A percentile compares a stretch with the other conserved stretches of the same genome.
These are phyloP conservation scores for Cryptosporidium xiaoi DNA, from an alignment of 169 alveolate species.

Conservation along the genomic window DNA sequence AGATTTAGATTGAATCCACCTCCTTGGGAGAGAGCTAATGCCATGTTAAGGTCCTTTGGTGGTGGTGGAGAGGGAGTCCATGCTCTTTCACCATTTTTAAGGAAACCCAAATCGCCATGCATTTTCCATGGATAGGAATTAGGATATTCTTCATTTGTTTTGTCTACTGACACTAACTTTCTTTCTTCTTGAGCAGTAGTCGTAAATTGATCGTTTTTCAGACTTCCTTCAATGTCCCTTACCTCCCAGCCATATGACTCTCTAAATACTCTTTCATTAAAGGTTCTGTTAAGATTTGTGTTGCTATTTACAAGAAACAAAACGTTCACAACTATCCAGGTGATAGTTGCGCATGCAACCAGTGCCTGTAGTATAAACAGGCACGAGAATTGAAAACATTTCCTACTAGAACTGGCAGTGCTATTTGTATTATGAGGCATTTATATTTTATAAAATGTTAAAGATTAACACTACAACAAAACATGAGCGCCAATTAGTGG, in stretches of 20 bases:
- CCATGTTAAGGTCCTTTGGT: conserved; percentile 71
- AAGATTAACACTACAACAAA: not conserved
- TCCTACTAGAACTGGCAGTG: conserved; percentile 10
- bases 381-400: conserved; percentile 32
- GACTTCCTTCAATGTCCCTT: not conserved
- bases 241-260: conserved; percentile 67
- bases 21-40: conserved; percentile 76
- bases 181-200: conserved; percentile 3
- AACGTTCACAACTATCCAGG: conserved; percentile 54
- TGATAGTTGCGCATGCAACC: conserved; percentile 54
- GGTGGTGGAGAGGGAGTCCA: conserved; percentile 69
- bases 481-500: conserved; percentile 22
- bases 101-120: conserved; percentile 67
- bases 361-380: conserved; percentile 22
- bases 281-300: conserved; percentile 8
- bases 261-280: conserved; percentile 34
- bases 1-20: conserved; percentile 79
- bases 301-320: conserved; percentile 43
- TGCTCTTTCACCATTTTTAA: conserved; percentile 49
- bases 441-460: not conserved
- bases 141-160: conserved; percentile 19
- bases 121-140: conserved; percentile 66
- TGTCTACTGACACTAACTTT: conserved; percentile 8
- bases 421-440: conserved; percentile 11
- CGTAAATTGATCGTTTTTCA: not conserved